phyloP scores from a whole-genome alignment of 139 green algal species.

The Chlorella vulgaris region DNA sequence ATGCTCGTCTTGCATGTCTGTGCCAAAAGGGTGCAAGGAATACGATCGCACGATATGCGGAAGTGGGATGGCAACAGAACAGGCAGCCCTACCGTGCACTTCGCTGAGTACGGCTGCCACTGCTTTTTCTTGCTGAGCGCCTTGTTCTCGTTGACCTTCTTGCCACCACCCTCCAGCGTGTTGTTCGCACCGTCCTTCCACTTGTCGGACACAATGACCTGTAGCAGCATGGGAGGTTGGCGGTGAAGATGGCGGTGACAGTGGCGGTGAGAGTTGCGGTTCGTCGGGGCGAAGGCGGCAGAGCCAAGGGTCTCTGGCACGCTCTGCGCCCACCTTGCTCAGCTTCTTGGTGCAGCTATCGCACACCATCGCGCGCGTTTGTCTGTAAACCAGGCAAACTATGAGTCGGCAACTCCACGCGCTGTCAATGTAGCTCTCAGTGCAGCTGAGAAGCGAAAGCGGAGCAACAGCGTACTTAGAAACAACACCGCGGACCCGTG shows the following conservation, averaged over 20 bases:
- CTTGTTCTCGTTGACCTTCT: conserved; percentile 87
- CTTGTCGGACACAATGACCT: conserved; percentile 53
- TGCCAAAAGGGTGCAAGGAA: not conserved
- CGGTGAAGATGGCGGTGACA: not conserved
- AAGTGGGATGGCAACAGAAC: not conserved
- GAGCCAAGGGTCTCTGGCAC: too few species aligned
- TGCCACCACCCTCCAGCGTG: conserved; percentile 45
- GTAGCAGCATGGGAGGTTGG: not conserved
- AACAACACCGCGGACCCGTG: too few species aligned
- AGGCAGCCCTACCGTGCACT: conserved; percentile 55
- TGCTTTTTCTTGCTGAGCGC: conserved; percentile 61
- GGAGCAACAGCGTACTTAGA: too few species aligned
- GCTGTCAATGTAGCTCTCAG: too few species aligned
- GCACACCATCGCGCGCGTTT: conserved; percentile 73
- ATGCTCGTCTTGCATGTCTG: conserved; percentile 63
- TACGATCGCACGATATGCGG: not conserved
- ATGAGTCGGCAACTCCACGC: too few species aligned
- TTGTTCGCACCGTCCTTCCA: conserved; percentile 72
- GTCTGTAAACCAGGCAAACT: too few species aligned
- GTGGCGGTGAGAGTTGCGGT: not conserved
- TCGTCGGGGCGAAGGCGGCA: too few species aligned
- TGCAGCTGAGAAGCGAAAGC: too few species aligned
- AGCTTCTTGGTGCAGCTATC: conserved; percentile 80
- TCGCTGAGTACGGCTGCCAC: conserved; percentile 61
- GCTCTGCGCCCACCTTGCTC: conserved; percentile 46